Evolutionary conservation across 129 eudicot genomes (phyloP), one percentile per base, ranked within the genome.

Genomic region (Logfia minima): DNA sequence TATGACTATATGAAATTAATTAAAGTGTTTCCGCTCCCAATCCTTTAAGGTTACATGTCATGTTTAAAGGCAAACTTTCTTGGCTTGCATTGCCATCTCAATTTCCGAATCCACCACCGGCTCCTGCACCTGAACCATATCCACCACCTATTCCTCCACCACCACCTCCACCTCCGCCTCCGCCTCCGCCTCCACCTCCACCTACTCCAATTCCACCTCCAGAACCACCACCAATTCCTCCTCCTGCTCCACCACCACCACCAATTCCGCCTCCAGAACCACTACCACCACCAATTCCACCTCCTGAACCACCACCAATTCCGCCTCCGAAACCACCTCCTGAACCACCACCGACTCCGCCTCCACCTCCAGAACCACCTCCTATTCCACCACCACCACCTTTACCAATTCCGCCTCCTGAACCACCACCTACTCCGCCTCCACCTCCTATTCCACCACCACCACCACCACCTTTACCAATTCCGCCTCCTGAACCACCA

Each of bases 381-480:
- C 39, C 75, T 3, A 13, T 16, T 11, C 75, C 76, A 10, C 64
- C 45, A 3, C 76, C 66, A 5, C 65, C 65, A 0, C 76, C 76
- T 7, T 18, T 7, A 16, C 63, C 43, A 6, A 69, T 9, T 39
- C 48, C 48, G 2, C 48, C 48, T 39, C 48, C 48, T 7, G 29
- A 26, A 26, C 29, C 29, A 26, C 29, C 29, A 26, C 29, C 29
- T 1, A 26, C 29, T 26, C 29, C 29, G 1, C 29, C 29, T 26
- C 29, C 63, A 17, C 62, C 39, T 4, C 39, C 75, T 3, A 13
- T 16, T 11, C 75, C 76, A 4, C 64, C 45, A 3, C 76, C 76
- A 4, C 64, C 45, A 3, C 76, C 66, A 2, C 65, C 65, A 0
- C 76, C 76, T 7, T 18, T 7, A 16, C 63, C 43, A 6, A 69